These are phyloP conservation scores for Wickerhamiella sorbophila DNA, from an alignment of 805 yeast species.

Conservation along the genomic window DNA sequence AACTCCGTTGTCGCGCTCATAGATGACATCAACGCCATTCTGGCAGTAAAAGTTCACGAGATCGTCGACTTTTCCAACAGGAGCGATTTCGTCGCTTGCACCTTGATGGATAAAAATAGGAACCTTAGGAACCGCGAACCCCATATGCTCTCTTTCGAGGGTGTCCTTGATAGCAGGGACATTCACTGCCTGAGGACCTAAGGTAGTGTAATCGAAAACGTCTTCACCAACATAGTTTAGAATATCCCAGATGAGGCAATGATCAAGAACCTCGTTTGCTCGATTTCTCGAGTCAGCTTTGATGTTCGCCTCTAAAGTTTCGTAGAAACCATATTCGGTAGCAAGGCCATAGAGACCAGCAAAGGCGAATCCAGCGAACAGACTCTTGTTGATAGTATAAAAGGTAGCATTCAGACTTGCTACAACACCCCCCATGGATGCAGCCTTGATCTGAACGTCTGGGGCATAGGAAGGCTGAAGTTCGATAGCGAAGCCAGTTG, in stretches of 20 bases:
- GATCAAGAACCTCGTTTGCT: constrained; percentile 9
- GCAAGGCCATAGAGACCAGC: constrained; percentile 20
- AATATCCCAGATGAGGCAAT: constrained; percentile 11
- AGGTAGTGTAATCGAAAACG: constrained; percentile 11
- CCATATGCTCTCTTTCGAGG: constrained; percentile 14
- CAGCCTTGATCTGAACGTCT: constrained; percentile 15
- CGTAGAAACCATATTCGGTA: constrained; percentile 16
- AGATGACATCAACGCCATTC: constrained; percentile 15
- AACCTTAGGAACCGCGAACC: constrained; percentile 13
- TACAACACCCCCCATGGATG: constrained; percentile 17
- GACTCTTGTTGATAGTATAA: constrained; percentile 11
- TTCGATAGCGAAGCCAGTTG: constrained; percentile 20
- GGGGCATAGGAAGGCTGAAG: constrained; percentile 17
- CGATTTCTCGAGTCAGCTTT: constrained; percentile 8
- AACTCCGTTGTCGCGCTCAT: constrained; percentile 6
- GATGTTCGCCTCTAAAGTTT: constrained; percentile 7
- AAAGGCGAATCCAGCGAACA: constrained; percentile 17
- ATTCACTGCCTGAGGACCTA: constrained; percentile 12
- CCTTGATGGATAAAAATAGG: constrained; percentile 21
- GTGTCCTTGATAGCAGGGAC: constrained; percentile 8
- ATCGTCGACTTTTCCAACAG: constrained; percentile 11
- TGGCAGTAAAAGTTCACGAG: constrained; percentile 15
- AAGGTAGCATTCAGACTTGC: constrained; percentile 14
- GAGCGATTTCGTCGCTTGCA: constrained; percentile 16
- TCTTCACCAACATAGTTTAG: constrained; percentile 13